Evolutionary conservation across 1,284 basidiomycete genomes (phyloP).

Genomic region (Rugosomyces carneus): DNA sequence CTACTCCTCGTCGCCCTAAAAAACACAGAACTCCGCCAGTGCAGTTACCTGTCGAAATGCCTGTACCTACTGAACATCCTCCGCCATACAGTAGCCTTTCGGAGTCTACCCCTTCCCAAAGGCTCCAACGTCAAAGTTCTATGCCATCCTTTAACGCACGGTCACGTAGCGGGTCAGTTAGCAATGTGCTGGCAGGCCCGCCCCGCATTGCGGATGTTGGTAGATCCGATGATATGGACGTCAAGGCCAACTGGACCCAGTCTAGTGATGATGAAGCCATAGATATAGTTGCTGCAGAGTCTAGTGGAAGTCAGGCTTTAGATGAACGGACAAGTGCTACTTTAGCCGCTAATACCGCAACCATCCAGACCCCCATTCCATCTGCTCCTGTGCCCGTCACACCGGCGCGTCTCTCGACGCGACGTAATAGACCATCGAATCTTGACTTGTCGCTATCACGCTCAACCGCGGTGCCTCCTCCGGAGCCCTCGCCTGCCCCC

Average conservation of each 20-base stretch:
- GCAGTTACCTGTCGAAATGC: slow-evolving; percentile 19
- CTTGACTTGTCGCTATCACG: slow-evolving; percentile 50
- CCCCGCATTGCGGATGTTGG: slow-evolving; percentile 24
- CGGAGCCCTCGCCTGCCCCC: slow-evolving; percentile 55
- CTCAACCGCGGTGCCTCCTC: slow-evolving; percentile 32
- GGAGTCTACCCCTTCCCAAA: slow-evolving; percentile 20
- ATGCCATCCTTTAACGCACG: slow-evolving; percentile 29
- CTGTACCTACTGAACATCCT: slow-evolving; percentile 43
- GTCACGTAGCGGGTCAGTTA: slow-evolving; percentile 50
- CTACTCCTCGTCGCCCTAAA: slow-evolving; percentile 26
- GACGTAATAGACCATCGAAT: slow-evolving; percentile 57
- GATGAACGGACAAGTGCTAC: slow-evolving; percentile 75
- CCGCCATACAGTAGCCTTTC: slow-evolving; percentile 46
- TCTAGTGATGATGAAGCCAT: slow-evolving; percentile 81
- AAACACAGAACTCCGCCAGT: slow-evolving; percentile 22
- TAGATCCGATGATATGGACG: slow-evolving; percentile 36
- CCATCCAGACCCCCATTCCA: slow-evolving; percentile 17
- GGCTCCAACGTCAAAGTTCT: slow-evolving; percentile 27
- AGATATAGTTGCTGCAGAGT: slow-evolving; percentile 68
- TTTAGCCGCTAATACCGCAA: slow-evolving; percentile 27
- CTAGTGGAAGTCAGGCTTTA: slow-evolving; percentile 70
- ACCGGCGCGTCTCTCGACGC: slow-evolving; percentile 27
- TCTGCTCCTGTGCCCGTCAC: slow-evolving; percentile 22
- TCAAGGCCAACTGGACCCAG: slow-evolving; percentile 62
- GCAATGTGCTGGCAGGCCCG: slow-evolving; percentile 47